A percentile compares a stretch with the other conserved stretches of the same genome.
phyloP scores from a whole-genome alignment of 192 early-diverging fungal genomes.

The Entrophospora sp. region DNA sequence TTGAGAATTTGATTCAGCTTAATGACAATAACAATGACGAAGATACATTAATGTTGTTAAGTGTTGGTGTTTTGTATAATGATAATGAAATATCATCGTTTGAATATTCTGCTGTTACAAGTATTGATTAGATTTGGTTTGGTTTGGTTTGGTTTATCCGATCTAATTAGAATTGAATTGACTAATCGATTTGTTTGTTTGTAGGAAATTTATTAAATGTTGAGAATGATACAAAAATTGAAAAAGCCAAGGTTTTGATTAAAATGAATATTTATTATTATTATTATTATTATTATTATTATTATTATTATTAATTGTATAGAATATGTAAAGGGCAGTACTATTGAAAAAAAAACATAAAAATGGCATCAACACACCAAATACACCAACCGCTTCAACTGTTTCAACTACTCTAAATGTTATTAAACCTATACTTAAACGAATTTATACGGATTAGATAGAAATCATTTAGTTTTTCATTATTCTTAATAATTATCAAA shows the following conservation, averaged over 20 bases:
- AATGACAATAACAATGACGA: background rate
- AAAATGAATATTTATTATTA: too few species aligned
- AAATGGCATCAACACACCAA: too few species aligned
- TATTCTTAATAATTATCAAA: background rate
- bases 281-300: too few species aligned
- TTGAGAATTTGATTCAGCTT: conserved; percentile 9
- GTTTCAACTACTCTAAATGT: too few species aligned
- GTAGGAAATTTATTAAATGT: conserved; percentile 5
- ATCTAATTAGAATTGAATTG: background rate
- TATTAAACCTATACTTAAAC: too few species aligned
- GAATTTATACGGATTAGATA: background rate
- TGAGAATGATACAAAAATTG: too few species aligned
- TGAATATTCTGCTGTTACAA: conserved; percentile 12
- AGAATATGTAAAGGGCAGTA: too few species aligned
- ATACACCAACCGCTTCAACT: too few species aligned
- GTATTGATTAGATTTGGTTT: too few species aligned
- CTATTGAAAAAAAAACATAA: too few species aligned
- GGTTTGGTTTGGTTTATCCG: background rate
- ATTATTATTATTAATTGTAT: too few species aligned
- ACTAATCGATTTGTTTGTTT: background rate
- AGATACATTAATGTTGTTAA: background rate
- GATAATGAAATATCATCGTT: background rate
- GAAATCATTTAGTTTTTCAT: background rate
- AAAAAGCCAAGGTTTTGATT: too few species aligned
- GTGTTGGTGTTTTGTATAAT: background rate